These are phyloP conservation scores for Bidens hawaiensis DNA, from an alignment of 140 eudicot genomes.

Conservation along the genomic window DNA sequence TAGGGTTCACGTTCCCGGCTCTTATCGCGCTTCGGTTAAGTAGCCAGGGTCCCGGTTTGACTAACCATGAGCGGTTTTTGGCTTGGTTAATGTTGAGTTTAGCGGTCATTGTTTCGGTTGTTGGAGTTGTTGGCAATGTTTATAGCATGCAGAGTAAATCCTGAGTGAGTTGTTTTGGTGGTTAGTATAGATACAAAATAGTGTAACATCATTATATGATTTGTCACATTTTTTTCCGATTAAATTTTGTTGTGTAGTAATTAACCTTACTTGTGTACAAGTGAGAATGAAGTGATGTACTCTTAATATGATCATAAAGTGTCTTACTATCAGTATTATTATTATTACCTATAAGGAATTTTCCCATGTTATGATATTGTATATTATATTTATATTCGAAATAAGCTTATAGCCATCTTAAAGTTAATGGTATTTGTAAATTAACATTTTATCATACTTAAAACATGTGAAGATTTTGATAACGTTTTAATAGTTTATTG, in stretches of 20 bases:
- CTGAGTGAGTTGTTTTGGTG: conserved; percentile 26
- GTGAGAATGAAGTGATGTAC: not conserved
- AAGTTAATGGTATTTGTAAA: no score
- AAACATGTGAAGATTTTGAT: no score
- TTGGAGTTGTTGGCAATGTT: conserved; percentile 79
- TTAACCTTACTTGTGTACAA: conserved; percentile 3
- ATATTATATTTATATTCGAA: no score
- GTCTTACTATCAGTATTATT: not conserved
- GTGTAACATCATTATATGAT: conserved; percentile 12
- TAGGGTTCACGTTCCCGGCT: conserved; percentile 87
- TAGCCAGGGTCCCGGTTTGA: conserved; percentile 58
- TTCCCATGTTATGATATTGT: not conserved
- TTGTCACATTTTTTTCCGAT: conserved; percentile 9
- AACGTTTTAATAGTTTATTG: no score
- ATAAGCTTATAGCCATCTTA: no score
- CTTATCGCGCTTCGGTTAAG: conserved; percentile 78
- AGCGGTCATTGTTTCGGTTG: conserved; percentile 67
- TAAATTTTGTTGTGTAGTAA: conserved; percentile 21
- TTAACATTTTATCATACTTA: no score
- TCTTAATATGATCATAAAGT: not conserved
- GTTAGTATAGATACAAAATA: conserved; percentile 14
- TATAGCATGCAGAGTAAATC: conserved; percentile 54
- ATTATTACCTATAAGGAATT: not conserved
- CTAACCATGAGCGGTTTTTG: conserved; percentile 48
- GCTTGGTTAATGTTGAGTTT: conserved; percentile 80